Percentiles rank a stretch among this genome's conserved stretches.
Evolutionary conservation across 495 filamentous ascomycete genomes (phyloP).

Genomic region (Terfezia claveryi): DNA sequence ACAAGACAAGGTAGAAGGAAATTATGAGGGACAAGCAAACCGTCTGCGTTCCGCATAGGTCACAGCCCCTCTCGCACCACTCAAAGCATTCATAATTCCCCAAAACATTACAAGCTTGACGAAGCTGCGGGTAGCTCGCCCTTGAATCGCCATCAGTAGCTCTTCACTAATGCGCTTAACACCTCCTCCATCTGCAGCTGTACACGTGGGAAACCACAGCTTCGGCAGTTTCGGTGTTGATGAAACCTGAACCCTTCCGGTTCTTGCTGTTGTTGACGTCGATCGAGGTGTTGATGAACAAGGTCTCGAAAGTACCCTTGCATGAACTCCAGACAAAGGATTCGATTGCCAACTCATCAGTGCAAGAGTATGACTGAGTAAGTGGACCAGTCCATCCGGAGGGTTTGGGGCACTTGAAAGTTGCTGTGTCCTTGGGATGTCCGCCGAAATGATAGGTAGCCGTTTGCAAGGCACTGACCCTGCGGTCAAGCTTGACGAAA

Average conservation of each 20-base stretch:
- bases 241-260: slow-evolving; percentile 9
- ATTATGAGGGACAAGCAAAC: no score
- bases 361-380: no score
- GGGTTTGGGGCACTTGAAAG: slow-evolving; percentile 7
- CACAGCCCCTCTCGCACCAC: no score
- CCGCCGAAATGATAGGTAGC: slow-evolving; percentile 33
- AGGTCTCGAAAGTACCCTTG: background rate
- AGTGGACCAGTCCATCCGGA: no score
- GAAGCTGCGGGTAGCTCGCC: no score
- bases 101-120: no score
- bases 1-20: no score
- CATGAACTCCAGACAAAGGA: slow-evolving; percentile 1
- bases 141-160: no score
- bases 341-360: no score
- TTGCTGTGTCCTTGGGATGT: slow-evolving; percentile 9
- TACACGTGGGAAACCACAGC: slow-evolving; percentile 22
- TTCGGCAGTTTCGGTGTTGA: slow-evolving; percentile 23
- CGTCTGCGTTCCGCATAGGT: no score
- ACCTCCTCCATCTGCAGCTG: slow-evolving; percentile 17
- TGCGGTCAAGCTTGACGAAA: slow-evolving; percentile 24
- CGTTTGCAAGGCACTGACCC: slow-evolving; percentile 26
- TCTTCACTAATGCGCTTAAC: background rate
- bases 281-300: background rate
- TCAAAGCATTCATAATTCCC: no score
- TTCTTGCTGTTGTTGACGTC: background rate